Conservation (phyloP, 345 rosid genomes). For the Rhodomyrtus tomentosa region DNA sequence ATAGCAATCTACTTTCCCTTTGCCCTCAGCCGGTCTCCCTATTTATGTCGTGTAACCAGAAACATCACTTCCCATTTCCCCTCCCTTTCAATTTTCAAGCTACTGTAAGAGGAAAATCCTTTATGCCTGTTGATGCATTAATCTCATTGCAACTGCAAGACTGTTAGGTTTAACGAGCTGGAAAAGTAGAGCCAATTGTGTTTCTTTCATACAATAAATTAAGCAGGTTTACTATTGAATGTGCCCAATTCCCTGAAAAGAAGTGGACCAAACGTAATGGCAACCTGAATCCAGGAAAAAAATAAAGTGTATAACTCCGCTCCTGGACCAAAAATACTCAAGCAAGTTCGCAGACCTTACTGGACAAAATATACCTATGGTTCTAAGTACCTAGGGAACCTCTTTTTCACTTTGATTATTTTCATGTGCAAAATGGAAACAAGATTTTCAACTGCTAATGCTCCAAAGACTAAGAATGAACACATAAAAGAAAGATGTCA, state of each 20-base stretch:
- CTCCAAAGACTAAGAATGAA: background rate
- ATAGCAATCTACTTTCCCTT: background rate
- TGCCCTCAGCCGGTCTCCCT: background rate
- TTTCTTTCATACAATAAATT: background rate
- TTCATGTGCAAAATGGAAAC: background rate
- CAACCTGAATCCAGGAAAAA: background rate
- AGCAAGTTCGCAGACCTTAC: background rate
- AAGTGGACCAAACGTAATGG: background rate
- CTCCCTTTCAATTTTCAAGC: background rate
- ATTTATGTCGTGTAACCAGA: background rate
- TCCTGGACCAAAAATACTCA: background rate
- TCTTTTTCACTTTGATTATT: background rate
- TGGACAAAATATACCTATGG: background rate
- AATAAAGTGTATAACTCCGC: background rate
- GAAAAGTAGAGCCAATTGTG: background rate
- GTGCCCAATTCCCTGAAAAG: background rate
- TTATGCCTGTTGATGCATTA: background rate
- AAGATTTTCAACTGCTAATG: background rate
- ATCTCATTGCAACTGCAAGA: background rate
- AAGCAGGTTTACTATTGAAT: background rate
- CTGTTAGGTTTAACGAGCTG: background rate
- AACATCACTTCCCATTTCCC: background rate
- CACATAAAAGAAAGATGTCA: background rate
- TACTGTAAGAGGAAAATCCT: background rate
- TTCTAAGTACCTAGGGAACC: background rate